These are phyloP conservation scores for Pseudopediastrum boryanum DNA, from an alignment of 139 green algal species.

Conservation along the genomic window DNA sequence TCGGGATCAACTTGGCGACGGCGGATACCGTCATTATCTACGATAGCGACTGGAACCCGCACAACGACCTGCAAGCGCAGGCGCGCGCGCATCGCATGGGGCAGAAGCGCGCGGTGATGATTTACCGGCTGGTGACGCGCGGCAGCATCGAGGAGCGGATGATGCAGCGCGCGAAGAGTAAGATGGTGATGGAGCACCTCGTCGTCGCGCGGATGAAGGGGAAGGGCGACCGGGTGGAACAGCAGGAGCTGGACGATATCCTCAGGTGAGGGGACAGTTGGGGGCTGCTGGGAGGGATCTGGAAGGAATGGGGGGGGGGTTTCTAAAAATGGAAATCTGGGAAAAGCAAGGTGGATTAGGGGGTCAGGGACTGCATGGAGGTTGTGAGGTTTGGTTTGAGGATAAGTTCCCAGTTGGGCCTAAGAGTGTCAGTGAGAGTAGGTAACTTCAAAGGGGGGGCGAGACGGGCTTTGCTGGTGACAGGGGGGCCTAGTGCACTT, in stretches of 20 bases:
- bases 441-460: background rate
- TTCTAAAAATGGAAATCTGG: background rate
- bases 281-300: constrained; percentile 2
- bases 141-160: constrained; percentile 91
- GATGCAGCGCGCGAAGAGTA: constrained; percentile 76
- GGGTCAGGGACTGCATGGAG: constrained; percentile 48
- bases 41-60: constrained; percentile 72
- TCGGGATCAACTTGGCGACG: constrained; percentile 91
- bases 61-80: constrained; percentile 79
- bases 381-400: no score
- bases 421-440: constrained; percentile 15
- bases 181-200: constrained; percentile 90
- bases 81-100: constrained; percentile 77
- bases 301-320: background rate
- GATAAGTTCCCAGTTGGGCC: no score
- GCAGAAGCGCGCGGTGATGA: constrained; percentile 82
- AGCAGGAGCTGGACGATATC: constrained; percentile 87
- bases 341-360: constrained; percentile 20
- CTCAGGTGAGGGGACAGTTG: constrained; percentile 60
- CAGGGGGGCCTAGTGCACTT: background rate
- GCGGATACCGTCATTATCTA: constrained; percentile 90
- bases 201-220: constrained; percentile 73
- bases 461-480: background rate
- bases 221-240: constrained; percentile 55
- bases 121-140: constrained; percentile 82